Percentiles rank a stretch among this genome's conserved stretches.
Conservation (phyloP, 306 rosid genomes). For the Lotus japonicus region DNA sequence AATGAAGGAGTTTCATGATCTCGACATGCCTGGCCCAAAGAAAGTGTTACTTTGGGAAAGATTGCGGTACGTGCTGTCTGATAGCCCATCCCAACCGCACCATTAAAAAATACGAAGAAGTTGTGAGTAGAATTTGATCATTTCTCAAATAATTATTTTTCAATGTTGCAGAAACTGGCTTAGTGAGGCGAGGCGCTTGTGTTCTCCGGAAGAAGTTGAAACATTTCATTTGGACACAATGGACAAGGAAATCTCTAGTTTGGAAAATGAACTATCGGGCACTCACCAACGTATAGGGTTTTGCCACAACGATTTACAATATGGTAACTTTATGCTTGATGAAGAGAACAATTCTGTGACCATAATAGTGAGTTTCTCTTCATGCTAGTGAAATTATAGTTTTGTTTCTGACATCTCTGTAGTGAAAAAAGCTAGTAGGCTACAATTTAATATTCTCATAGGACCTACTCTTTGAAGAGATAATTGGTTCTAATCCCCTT, state of each 20-base stretch:
- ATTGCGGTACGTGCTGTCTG: slow-evolving; percentile 42
- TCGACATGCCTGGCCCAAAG: slow-evolving; percentile 69
- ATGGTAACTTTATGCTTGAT: slow-evolving; percentile 78
- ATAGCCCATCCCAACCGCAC: neutral
- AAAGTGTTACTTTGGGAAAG: slow-evolving; percentile 56
- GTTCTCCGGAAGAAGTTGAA: slow-evolving; percentile 47
- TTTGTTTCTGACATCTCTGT: neutral
- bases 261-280: slow-evolving; percentile 46
- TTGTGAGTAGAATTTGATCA: neutral
- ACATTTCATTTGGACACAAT: slow-evolving; percentile 46
- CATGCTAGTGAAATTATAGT: neutral
- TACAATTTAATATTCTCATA: too few species aligned
- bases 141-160: neutral
- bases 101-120: too few species aligned
- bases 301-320: slow-evolving; percentile 86
- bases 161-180: slow-evolving; percentile 62
- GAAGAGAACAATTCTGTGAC: slow-evolving; percentile 57
- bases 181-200: slow-evolving; percentile 34
- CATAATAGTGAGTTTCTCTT: slow-evolving; percentile 56
- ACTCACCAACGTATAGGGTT: slow-evolving; percentile 38
- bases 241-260: slow-evolving; percentile 42
- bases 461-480: too few species aligned
- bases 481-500: too few species aligned
- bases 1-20: slow-evolving; percentile 80
- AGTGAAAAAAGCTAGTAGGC: too few species aligned